phyloP scores from a whole-genome alignment of 2,329 filamentous ascomycete genomes.

The Monosporascus sp. region DNA sequence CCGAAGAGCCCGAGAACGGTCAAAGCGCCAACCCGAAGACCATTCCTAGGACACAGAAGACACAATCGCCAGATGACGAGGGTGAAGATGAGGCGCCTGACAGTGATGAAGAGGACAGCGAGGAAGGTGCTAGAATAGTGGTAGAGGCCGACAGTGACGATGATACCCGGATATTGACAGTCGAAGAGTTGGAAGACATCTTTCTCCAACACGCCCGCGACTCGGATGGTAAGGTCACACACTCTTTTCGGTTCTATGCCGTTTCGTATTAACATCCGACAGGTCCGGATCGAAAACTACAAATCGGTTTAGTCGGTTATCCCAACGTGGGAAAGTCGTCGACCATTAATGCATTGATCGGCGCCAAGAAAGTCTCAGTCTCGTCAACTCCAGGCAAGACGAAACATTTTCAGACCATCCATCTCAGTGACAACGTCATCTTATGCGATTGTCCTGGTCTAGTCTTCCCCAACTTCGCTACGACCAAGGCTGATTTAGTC shows the following conservation, averaged over 20 bases:
- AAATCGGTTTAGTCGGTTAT: conserved; percentile 93
- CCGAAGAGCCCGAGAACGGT: conserved; percentile 31
- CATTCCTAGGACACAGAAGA: conserved; percentile 17
- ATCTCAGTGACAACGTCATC: conserved; percentile 82
- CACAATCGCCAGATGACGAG: conserved; percentile 22
- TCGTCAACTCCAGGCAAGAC: conserved; percentile 97
- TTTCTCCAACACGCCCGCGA: conserved; percentile 71
- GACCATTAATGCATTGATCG: conserved; percentile 98
- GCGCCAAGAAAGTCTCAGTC: conserved; percentile 96
- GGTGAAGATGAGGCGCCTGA: conserved; percentile 17
- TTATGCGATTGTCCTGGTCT: conserved; percentile 98
- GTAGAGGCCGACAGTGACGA: conserved; percentile 42
- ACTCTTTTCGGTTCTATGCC: neutral
- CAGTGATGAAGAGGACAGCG: conserved; percentile 32
- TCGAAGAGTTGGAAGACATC: conserved; percentile 85
- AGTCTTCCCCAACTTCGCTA: conserved; percentile 96
- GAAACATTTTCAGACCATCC: conserved; percentile 98
- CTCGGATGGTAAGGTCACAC: conserved; percentile 39
- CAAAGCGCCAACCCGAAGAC: conserved; percentile 27
- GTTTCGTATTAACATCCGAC: conserved; percentile 16
- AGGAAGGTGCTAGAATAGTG: conserved; percentile 29
- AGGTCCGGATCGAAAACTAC: conserved; percentile 60
- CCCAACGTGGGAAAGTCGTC: conserved; percentile 99
- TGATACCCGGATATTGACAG: conserved; percentile 78
- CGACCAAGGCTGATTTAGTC: conserved; percentile 92